Base-by-base conservation (phyloP, 1,139 yeast species). In the Wickerhamomyces sp. region DNA sequence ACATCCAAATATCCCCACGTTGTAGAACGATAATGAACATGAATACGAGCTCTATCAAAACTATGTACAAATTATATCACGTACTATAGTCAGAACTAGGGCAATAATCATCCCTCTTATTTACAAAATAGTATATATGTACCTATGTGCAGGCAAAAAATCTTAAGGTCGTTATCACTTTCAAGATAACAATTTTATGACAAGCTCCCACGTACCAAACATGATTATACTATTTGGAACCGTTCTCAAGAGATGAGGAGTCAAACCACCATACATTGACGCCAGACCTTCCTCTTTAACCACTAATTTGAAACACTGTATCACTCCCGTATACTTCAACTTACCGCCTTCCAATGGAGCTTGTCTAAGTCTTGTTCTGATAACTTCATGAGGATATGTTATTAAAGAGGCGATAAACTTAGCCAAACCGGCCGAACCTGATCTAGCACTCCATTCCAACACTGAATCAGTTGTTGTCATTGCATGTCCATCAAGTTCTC, bases 191-290 rank as follows among this genome's bases (percentile, higher is more conserved):
- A 82, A 55, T 42, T 83, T 72, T 28, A 91, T 88, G 33, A 93
- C 86, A 31, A 93, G 62, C 55, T 93, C 99, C 97, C 98, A 93
- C 2, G 98, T 89, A 25, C 99, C 98, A 68, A 93, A 93, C 97
- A 93, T 91, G 46, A 93, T 89, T 56, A 93, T 88, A 50, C 96
- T 86, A 60, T 91, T 93, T 3, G 99, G 99, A 32, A 93, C 98
- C 0, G 98, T 93, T 61, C 98, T 75, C 62, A 93, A 72, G 51
- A 93, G 68, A 62, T 93, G 99, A 3, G 98, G 97, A 2, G 98
- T 91, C 54, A 93, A 69, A 1, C 99, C 99, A 40, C 99, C 96
- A 55, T 93, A 93, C 89, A 93, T 84, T 27, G 96, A 84, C 4
- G 74, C 79, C 36, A 91, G 61, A 1, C 99, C 98, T 63, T 93